phyloP scores from a whole-genome alignment of 2,329 filamentous ascomycete genomes.

The Saccharata proteae region DNA sequence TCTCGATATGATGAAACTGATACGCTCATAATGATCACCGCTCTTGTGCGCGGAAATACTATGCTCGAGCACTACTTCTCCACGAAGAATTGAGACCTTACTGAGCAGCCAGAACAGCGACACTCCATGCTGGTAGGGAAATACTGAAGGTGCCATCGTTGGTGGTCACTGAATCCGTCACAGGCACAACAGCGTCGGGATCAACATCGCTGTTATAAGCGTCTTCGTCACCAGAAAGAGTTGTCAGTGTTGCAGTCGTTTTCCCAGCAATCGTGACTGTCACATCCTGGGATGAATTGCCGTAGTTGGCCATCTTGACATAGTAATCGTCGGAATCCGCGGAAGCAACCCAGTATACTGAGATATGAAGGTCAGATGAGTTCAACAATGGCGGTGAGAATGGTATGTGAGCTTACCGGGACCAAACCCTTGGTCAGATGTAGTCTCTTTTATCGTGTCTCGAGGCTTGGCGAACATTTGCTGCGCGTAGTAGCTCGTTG shows the following conservation, averaged over 20 bases:
- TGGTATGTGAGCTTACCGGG: too few relatives aligned
- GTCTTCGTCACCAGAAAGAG: background rate
- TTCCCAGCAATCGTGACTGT: constrained; percentile 1
- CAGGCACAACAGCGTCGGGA: constrained; percentile 1
- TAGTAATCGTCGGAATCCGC: background rate
- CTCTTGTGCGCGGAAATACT: too few relatives aligned
- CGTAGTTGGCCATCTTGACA: constrained; percentile 8
- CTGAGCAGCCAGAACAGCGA: constrained; percentile 24
- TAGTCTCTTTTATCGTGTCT: background rate
- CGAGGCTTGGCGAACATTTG: constrained; percentile 7
- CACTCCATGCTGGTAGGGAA: constrained; percentile 4
- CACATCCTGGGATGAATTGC: background rate
- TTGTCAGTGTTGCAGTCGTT: constrained; percentile 1
- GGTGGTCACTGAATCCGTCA: background rate
- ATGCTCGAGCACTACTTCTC: too few relatives aligned
- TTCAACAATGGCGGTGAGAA: too few relatives aligned
- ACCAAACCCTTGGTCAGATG: background rate
- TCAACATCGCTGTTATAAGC: background rate
- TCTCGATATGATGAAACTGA: too few relatives aligned
- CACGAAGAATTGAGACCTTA: too few relatives aligned
- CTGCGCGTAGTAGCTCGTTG: constrained; percentile 6
- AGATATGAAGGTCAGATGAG: too few relatives aligned
- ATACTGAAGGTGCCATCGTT: constrained; percentile 1
- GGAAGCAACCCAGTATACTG: constrained; percentile 4
- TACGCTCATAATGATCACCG: too few relatives aligned